A percentile compares a stretch with the other conserved stretches of the same genome.
phyloP scores from a whole-genome alignment of 78 protist genomes.

The Protostelium mycophagum region DNA sequence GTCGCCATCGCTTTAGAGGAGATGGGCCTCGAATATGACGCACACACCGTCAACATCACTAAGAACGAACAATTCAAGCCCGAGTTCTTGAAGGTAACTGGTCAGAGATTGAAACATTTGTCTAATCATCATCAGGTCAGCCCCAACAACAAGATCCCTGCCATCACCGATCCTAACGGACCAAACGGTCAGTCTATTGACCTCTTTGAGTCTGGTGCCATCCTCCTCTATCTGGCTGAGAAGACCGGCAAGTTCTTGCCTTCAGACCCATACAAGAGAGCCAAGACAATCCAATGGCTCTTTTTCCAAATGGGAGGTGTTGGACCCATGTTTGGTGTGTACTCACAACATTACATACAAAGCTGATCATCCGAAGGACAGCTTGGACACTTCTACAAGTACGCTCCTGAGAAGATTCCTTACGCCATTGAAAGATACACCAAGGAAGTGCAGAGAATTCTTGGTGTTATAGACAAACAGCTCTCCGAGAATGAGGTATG shows the following conservation, averaged over 20 bases:
- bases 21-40: slow-evolving; percentile 16
- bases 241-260: slow-evolving; percentile 54
- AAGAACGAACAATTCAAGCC: slow-evolving; percentile 52
- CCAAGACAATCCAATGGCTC: slow-evolving; percentile 67
- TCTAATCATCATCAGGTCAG: not conserved
- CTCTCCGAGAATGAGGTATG: slow-evolving; percentile 15
- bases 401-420: slow-evolving; percentile 39
- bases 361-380: slow-evolving; percentile 21
- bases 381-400: slow-evolving; percentile 65
- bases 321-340: slow-evolving; percentile 44
- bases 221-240: slow-evolving; percentile 75
- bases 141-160: slow-evolving; percentile 4
- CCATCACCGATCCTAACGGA: not conserved
- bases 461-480: slow-evolving; percentile 62
- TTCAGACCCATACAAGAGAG: slow-evolving; percentile 13
- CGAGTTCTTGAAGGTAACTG: slow-evolving; percentile 29
- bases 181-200: slow-evolving; percentile 19
- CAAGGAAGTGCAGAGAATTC: slow-evolving; percentile 62
- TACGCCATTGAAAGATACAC: slow-evolving; percentile 68
- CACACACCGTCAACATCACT: slow-evolving; percentile 24
- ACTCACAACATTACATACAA: not conserved
- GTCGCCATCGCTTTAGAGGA: slow-evolving; percentile 20
- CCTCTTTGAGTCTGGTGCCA: slow-evolving; percentile 71
- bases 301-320: slow-evolving; percentile 73
- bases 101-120: not conserved